Base-by-base conservation (phyloP, 2,329 filamentous ascomycete species). In the Aspergillus sp. region DNA sequence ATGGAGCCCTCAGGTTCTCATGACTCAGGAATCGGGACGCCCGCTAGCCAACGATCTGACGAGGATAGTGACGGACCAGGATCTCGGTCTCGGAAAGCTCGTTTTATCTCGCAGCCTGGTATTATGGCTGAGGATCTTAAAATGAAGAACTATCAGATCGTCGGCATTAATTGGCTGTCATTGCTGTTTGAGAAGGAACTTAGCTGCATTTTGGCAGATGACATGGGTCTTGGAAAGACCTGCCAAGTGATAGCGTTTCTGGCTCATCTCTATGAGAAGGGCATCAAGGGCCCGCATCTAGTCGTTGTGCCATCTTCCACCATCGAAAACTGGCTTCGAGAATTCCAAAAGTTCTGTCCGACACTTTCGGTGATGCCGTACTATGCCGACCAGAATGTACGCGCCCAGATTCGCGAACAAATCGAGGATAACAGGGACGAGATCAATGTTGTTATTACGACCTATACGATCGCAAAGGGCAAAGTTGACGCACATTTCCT, bases 221-320 rank as follows among this genome's bases (percentile, higher is more conserved):
- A 99, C 71, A 99, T 99, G 95, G 95, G 80, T 46, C 80, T 93
- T 41, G 95, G 95, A 46, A 99, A 99, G 80, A 99, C 95, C 0
- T 97, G 92, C 67, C 93, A 99, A 69, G 91, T 98, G 61, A 96
- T 99, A 65, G 87, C 91, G 0, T 91, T 99, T 67, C 82, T 99
- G 46, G 89, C 91, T 15, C 88, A 96, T 66, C 80, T 99, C 24
- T 86, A 90, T 15, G 86, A 92, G 68, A 84, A 84, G 30, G 85
- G 77, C 61, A 82, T 78, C 70, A 85, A 69, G 79, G 91, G 90
- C 68, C 91, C 79, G 78, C 86, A 96, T 70, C 78, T 99, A 37
- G 84, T 99, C 39, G 87, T 99, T 27, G 95, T 98, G 2, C 95
- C 95, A 5, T 90, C 91, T 0, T 96, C 93, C 1, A 97, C 93